phyloP scores from a whole-genome alignment of 305 asterid species.

The Ruellia speciosa region DNA sequence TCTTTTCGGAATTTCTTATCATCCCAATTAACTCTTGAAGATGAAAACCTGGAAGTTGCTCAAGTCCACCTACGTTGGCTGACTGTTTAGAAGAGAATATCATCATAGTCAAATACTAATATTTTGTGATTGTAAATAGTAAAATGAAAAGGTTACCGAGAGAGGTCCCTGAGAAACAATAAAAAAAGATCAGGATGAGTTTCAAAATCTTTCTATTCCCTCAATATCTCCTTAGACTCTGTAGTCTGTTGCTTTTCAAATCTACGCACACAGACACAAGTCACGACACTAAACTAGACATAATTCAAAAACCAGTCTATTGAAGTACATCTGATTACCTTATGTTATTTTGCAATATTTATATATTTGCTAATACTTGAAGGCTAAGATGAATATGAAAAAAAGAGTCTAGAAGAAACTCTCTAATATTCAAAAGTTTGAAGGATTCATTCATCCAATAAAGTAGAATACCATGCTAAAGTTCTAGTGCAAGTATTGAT shows the following conservation, averaged over 20 bases:
- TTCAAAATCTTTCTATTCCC: too few species aligned
- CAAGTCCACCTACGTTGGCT: slow-evolving; percentile 38
- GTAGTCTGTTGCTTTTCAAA: too few species aligned
- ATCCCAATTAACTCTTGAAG: slow-evolving; percentile 67
- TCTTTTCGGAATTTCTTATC: slow-evolving; percentile 84
- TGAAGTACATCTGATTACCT: background rate
- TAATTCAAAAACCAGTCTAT: background rate
- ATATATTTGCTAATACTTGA: slow-evolving; percentile 12
- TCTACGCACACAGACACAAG: background rate
- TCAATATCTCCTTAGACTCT: too few species aligned
- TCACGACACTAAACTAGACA: background rate
- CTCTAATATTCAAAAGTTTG: background rate
- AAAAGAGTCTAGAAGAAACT: slow-evolving; percentile 1
- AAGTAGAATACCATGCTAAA: background rate
- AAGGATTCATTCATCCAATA: background rate
- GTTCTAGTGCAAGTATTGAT: background rate
- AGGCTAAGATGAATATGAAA: slow-evolving; percentile 9
- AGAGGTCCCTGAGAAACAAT: slow-evolving; percentile 3
- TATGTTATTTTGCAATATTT: background rate
- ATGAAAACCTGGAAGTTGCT: slow-evolving; percentile 40
- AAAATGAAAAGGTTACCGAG: slow-evolving; percentile 2
- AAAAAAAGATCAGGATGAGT: slow-evolving; percentile 7
- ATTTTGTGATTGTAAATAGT: slow-evolving; percentile 13
- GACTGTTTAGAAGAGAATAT: slow-evolving; percentile 49
- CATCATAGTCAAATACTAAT: slow-evolving; percentile 23